These are phyloP conservation scores for Panaeolus cyanescens DNA, from an alignment of 768 basidiomycete species.

Conservation along the genomic window DNA sequence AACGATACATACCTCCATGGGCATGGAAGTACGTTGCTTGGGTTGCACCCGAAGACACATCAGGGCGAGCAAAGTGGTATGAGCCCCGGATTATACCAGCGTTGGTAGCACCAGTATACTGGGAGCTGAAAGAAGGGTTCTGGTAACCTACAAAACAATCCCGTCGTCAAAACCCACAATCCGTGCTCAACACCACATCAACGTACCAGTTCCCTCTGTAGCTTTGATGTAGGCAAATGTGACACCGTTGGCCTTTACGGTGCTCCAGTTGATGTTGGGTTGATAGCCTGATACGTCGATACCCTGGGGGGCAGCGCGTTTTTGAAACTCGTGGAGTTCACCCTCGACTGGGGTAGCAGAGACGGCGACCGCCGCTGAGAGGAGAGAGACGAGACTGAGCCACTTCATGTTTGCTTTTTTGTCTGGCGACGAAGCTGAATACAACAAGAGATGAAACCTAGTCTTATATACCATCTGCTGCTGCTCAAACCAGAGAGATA, in stretches of 20 bases:
- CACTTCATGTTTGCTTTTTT: not conserved
- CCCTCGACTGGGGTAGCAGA: conserved; percentile 24
- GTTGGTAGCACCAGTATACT: conserved; percentile 59
- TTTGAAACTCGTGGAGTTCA: not conserved
- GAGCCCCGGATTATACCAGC: conserved; percentile 58
- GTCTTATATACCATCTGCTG: not conserved
- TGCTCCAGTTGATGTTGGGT: conserved; percentile 49
- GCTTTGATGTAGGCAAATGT: conserved; percentile 68
- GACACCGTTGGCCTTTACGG: conserved; percentile 52
- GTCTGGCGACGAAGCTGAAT: not conserved
- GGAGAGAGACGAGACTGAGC: no score
- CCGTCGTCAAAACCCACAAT: not conserved
- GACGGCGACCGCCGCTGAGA: conserved; percentile 36
- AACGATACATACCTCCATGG: conserved; percentile 46
- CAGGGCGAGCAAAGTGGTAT: conserved; percentile 65
- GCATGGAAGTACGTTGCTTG: conserved; percentile 63
- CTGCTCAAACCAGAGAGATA: not conserved
- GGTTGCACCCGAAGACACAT: conserved; percentile 50
- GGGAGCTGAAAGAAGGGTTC: conserved; percentile 43
- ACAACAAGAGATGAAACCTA: not conserved
- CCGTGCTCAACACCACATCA: not conserved
- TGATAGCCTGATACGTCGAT: conserved; percentile 61
- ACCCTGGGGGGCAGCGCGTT: conserved; percentile 43
- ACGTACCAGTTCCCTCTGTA: conserved; percentile 59
- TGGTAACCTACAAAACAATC: conserved; percentile 31